Conservation (phyloP, 306 rosid species). For the Dryas octopetala region DNA sequence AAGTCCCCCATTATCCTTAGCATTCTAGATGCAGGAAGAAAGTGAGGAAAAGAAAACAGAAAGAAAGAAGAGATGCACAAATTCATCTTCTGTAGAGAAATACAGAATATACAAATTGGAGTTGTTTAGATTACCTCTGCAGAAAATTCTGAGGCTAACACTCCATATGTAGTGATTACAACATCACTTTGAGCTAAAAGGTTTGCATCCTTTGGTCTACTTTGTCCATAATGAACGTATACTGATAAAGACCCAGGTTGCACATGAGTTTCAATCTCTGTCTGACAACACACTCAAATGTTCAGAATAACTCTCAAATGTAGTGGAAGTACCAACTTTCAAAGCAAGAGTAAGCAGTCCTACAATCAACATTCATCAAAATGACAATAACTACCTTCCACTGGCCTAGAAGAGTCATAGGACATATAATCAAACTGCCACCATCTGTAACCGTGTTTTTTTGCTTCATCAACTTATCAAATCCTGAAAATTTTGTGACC, state of each 20-base stretch:
- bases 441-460: conserved; percentile 55
- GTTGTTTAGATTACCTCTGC: conserved; percentile 58
- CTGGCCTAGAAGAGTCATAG: conserved; percentile 92
- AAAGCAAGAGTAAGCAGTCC: conserved; percentile 23
- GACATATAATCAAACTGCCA: conserved; percentile 82
- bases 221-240: conserved; percentile 88
- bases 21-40: conserved; percentile 46
- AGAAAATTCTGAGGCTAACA: conserved; percentile 84
- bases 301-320: conserved; percentile 28
- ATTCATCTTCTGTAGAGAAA: conserved; percentile 18
- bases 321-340: conserved; percentile 7
- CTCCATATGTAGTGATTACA: conserved; percentile 87
- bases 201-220: conserved; percentile 84
- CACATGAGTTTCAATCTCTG: conserved; percentile 86
- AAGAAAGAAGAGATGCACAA: conserved; percentile 18
- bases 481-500: conserved; percentile 54
- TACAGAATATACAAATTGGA: conserved; percentile 15
- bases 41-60: conserved; percentile 18
- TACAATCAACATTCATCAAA: not conserved
- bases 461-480: conserved; percentile 62
- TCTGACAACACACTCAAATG: conserved; percentile 52
- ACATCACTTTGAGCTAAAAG: conserved; percentile 68
- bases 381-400: conserved; percentile 70
- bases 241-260: conserved; percentile 70
- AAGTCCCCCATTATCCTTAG: conserved; percentile 71